Evolutionary conservation across 2,329 filamentous ascomycete species (phyloP).

Genomic region (Gremmenia infestans): DNA sequence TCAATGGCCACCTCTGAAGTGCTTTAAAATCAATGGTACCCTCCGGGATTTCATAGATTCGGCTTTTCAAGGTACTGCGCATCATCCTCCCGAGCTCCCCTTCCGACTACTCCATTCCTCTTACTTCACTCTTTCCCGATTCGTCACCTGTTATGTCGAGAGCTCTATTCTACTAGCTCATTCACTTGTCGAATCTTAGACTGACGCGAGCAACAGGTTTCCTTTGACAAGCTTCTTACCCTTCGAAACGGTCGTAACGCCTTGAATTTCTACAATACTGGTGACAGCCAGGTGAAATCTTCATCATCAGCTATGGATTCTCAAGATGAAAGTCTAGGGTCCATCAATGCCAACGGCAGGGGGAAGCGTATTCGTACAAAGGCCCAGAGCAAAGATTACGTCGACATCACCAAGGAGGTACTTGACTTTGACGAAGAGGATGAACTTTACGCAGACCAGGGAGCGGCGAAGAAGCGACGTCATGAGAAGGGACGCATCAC

Average conservation of each 20-base stretch:
- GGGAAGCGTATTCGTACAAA: conserved; percentile 23
- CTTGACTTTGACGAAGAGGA: conserved; percentile 22
- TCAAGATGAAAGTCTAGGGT: conserved; percentile 7
- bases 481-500: conserved; percentile 17
- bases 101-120: neutral
- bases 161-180: neutral
- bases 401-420: conserved; percentile 13
- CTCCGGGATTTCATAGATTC: neutral
- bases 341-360: conserved; percentile 9
- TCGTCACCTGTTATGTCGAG: neutral
- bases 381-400: conserved; percentile 14
- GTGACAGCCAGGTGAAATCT: conserved; percentile 14
- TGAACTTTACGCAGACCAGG: conserved; percentile 9
- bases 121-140: neutral
- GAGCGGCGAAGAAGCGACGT: conserved; percentile 21
- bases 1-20: neutral
- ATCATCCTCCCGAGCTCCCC: neutral
- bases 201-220: conserved; percentile 34
- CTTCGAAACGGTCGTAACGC: conserved; percentile 43
- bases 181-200: neutral
- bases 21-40: neutral
- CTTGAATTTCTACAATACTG: conserved; percentile 36
- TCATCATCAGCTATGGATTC: conserved; percentile 8
- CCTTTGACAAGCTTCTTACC: conserved; percentile 39
- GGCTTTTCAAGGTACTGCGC: neutral